Evolutionary conservation across 352 stramenopile species (phyloP), one percentile per base, ranked within the genome.

Genomic region (Thraustotheca clavata): DNA sequence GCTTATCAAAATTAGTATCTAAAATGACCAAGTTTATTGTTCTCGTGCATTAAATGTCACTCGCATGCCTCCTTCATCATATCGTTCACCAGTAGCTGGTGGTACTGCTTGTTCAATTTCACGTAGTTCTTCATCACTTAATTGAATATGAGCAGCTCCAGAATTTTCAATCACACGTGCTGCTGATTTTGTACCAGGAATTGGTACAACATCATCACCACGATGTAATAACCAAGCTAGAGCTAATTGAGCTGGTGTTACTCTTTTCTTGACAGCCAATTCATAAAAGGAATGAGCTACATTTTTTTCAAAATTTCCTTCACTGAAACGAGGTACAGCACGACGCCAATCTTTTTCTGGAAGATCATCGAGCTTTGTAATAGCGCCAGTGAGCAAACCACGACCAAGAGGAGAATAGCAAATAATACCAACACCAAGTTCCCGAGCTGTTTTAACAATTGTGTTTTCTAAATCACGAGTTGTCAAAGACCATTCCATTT

Each of bases 241-340:
- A n/a, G 68, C 68, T 22, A 73, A 32, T 34, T 73, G 65, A 9
- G 65, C 59, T n/a, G 68, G 65, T 11, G 68, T 73, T 39, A 31
- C 62, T 7, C 39, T 32, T 31, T 73, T 73, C 11, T 27, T 40
- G 24, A 27, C 22, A 18, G 68, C 68, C n/a, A 74, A 31, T 22
- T 9, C 27, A 16, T 27, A 47, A 38, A 48, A 67, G 5, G 18
- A 31, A 26, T 47, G n/a, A 26, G 49, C 26, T 34, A 31, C 16
- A 22, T 60, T 69, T 6, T 9, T 22, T 1, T 48, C 48, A 38
- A 69, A 18, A 20, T 69, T 67, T 0, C 11, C 48, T 18, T 16
- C 57, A 14, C 34, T 26, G 38, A 62, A 68, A 8, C 57, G 57
- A 20, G 65, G 57, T 20, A 24, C 16, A 18, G 11, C 16, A 12